Evolutionary conservation across 2,329 filamentous ascomycete species (phyloP).

Genomic region (Exophiala sideris): DNA sequence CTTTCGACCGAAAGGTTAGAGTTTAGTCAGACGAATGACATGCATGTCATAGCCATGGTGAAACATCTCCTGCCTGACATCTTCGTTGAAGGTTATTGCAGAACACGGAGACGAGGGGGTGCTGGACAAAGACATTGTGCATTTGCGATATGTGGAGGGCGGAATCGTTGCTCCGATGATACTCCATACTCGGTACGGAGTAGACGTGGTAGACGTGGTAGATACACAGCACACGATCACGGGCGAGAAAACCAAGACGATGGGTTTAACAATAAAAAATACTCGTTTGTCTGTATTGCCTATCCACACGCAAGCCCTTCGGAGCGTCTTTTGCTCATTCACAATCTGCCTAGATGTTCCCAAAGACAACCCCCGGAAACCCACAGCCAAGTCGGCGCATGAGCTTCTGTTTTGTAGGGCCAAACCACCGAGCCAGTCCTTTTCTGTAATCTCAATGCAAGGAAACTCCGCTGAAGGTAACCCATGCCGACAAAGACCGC

Average conservation of each 20-base stretch:
- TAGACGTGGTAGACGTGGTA: neutral
- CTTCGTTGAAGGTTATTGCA: too few species aligned
- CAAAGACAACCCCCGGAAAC: conserved; percentile 18
- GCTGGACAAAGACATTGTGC: too few species aligned
- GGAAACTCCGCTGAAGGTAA: conserved; percentile 13
- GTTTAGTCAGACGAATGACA: too few species aligned
- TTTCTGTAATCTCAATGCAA: conserved; percentile 12
- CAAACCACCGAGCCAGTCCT: conserved; percentile 10
- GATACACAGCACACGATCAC: neutral
- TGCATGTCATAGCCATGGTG: too few species aligned
- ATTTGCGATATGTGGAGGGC: too few species aligned
- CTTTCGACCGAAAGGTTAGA: too few species aligned
- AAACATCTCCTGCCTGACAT: too few species aligned
- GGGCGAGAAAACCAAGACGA: neutral
- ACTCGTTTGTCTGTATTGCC: conserved; percentile 26
- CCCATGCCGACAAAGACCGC: conserved; percentile 12
- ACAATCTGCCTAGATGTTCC: conserved; percentile 26
- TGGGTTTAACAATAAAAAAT: conserved; percentile 18
- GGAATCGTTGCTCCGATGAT: too few species aligned
- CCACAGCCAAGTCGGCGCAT: conserved; percentile 10
- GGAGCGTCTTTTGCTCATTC: conserved; percentile 21
- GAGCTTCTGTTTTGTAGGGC: conserved; percentile 11
- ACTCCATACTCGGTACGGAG: too few species aligned
- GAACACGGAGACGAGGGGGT: too few species aligned
- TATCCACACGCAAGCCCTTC: conserved; percentile 26